Evolutionary conservation across 139 green algal species (phyloP).

Genomic region (Haematococcus sp.): DNA sequence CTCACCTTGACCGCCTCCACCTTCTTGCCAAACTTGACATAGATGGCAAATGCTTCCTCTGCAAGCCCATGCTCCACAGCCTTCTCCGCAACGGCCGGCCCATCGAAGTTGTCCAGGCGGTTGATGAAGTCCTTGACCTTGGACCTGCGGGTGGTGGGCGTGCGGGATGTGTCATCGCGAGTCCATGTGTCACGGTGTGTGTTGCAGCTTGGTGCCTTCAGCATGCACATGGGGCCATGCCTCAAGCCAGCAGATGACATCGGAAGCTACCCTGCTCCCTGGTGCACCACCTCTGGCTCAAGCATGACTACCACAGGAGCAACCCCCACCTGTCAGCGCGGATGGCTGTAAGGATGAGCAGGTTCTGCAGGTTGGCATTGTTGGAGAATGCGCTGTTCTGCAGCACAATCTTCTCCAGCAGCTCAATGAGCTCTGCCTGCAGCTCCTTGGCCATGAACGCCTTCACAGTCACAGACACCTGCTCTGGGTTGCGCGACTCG

Average conservation of each 20-base stretch:
- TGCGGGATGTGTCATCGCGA: background rate
- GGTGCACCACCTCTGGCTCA: too few species aligned
- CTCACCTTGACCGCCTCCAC: conserved; percentile 32
- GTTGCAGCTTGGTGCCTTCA: background rate
- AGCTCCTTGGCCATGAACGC: conserved; percentile 97
- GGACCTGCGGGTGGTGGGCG: background rate
- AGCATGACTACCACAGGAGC: too few species aligned
- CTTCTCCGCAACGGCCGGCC: conserved; percentile 88
- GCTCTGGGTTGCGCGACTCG: conserved; percentile 97
- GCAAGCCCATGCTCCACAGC: conserved; percentile 81
- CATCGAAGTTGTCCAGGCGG: conserved; percentile 98
- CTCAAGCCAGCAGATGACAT: too few species aligned
- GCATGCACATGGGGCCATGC: background rate
- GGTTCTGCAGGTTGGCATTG: conserved; percentile 99
- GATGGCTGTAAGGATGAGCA: conserved; percentile 97
- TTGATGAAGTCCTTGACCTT: conserved; percentile 96
- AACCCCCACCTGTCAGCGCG: too few species aligned
- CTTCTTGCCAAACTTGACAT: conserved; percentile 85
- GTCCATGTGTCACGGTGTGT: background rate
- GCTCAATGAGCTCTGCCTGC: conserved; percentile 96
- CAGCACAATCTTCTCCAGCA: conserved; percentile 99
- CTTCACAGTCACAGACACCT: conserved; percentile 96
- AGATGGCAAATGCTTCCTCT: conserved; percentile 99
- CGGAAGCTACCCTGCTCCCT: too few species aligned
- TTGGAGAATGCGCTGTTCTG: conserved; percentile 95